Percentiles rank a stretch among this genome's conserved stretches.
These are phyloP conservation scores for Gymnopilus dilepis DNA, from an alignment of 768 basidiomycete genomes.

Conservation along the genomic window DNA sequence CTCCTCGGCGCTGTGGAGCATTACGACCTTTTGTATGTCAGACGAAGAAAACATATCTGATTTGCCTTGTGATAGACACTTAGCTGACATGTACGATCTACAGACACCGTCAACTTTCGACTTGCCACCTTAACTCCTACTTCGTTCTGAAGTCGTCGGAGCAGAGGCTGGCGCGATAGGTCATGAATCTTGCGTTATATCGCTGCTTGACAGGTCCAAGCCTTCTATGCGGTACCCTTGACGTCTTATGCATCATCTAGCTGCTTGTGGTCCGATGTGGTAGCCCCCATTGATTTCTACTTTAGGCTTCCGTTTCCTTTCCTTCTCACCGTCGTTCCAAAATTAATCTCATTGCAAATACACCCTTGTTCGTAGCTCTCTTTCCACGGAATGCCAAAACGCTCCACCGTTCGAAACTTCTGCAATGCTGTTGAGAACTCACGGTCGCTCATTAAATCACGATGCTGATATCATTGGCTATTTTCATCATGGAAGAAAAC, in stretches of 20 bases:
- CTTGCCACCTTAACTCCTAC: conserved; percentile 1
- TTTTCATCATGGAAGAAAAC: background rate
- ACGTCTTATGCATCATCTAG: background rate
- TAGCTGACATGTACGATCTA: background rate
- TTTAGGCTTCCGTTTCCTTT: background rate
- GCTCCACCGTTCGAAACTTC: background rate
- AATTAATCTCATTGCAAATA: background rate
- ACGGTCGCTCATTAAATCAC: conserved; percentile 1
- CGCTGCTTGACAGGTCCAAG: background rate
- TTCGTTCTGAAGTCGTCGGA: background rate
- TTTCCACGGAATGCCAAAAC: background rate
- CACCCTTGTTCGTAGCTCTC: background rate
- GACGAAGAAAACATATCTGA: background rate
- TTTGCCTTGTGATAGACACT: too few relatives aligned
- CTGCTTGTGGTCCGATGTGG: background rate
- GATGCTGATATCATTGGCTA: background rate
- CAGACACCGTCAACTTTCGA: background rate
- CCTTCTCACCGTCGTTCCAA: background rate
- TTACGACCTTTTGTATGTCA: background rate
- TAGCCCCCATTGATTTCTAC: background rate
- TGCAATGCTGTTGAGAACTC: background rate
- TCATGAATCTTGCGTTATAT: background rate
- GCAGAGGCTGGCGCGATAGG: background rate
- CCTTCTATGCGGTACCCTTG: background rate
- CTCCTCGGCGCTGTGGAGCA: background rate